Evolutionary conservation across 352 stramenopile genomes (phyloP), one percentile per base, ranked within the genome.

Genomic region (Blastocystis sp.): DNA sequence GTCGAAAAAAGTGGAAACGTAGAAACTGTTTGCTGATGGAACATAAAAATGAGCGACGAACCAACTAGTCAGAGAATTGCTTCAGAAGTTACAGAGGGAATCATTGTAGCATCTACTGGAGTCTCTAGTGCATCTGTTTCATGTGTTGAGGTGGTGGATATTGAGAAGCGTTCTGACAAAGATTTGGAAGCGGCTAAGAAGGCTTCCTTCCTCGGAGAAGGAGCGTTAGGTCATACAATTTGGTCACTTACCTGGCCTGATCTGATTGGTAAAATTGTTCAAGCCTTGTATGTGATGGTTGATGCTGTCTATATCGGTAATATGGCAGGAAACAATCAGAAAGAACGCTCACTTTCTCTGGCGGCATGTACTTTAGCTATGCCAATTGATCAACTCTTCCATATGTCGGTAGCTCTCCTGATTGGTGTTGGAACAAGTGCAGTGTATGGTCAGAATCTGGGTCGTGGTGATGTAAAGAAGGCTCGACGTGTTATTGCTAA

Each of bases 271-370:
- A 87, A 87, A n/a, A 56, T 87, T 48, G 76, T 87, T 22, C 57
- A 75, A 44, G 76, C 76, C 30, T 51, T 69, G 15, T 87, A 87
- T 35, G 60, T 75, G 27, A 48, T 87, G 33, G 37, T 69, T 56
- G 76, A 87, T 73, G 76, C 76, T 33, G 33, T 87, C 22, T 87
- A 75, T 33, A 87, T 87, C 19, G 76, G 76, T 87, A 87, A 87
- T 51, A 87, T 87, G 76, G 76, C 76, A 9, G 76, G 76, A 54
- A 75, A 87, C 42, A 87, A 69, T 56, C 57, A 69, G 24, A 40
- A 51, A 15, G 76, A 87, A n/a, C 35, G 44, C 13, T 69, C 76
- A 13, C 57, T 87, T 27, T 87, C 76, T 40, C 42, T 87, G 19
- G 76, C 76, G 15, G 48, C 76, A 37, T 69, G 57, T 48, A 75